Percentiles rank a stretch among this genome's conserved stretches.
Evolutionary conservation across 2,329 filamentous ascomycete species (phyloP).

Genomic region (Pezicula carpinea): DNA sequence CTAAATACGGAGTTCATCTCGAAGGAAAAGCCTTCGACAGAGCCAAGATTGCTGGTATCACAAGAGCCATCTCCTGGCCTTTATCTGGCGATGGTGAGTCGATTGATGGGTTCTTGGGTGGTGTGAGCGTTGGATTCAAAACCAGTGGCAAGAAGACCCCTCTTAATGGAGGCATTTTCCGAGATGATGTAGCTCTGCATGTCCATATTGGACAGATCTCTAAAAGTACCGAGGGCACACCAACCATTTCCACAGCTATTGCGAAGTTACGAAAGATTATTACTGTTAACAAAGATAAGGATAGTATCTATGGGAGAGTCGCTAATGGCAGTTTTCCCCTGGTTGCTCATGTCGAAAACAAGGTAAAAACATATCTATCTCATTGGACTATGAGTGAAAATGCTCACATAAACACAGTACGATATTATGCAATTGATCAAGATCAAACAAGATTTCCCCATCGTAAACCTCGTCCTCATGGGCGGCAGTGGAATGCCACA

Average conservation of each 20-base stretch:
- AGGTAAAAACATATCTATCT: constrained; percentile 20
- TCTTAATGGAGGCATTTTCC: constrained; percentile 37
- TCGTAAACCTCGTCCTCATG: constrained; percentile 32
- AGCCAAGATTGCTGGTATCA: constrained; percentile 40
- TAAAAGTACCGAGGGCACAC: constrained; percentile 25
- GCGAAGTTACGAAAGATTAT: constrained; percentile 33
- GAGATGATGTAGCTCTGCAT: constrained; percentile 39
- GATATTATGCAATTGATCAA: constrained; percentile 37
- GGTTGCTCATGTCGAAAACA: constrained; percentile 35
- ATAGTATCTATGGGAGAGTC: constrained; percentile 34
- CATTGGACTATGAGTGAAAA: neutral
- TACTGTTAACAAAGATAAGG: constrained; percentile 28
- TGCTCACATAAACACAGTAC: constrained; percentile 25
- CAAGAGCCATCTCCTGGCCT: constrained; percentile 37
- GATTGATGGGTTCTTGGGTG: constrained; percentile 29
- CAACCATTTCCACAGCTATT: constrained; percentile 27
- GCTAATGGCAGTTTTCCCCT: constrained; percentile 34
- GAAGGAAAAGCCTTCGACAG: constrained; percentile 37
- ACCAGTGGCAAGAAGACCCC: constrained; percentile 33
- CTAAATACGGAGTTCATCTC: constrained; percentile 37
- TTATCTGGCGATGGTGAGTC: constrained; percentile 6
- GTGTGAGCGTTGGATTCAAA: constrained; percentile 38
- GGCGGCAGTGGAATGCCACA: constrained; percentile 36
- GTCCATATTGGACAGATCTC: constrained; percentile 33
- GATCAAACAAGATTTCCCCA: constrained; percentile 31